Conservation (phyloP, 2,329 filamentous ascomycete genomes). For the Tolypocladium inflatum region DNA sequence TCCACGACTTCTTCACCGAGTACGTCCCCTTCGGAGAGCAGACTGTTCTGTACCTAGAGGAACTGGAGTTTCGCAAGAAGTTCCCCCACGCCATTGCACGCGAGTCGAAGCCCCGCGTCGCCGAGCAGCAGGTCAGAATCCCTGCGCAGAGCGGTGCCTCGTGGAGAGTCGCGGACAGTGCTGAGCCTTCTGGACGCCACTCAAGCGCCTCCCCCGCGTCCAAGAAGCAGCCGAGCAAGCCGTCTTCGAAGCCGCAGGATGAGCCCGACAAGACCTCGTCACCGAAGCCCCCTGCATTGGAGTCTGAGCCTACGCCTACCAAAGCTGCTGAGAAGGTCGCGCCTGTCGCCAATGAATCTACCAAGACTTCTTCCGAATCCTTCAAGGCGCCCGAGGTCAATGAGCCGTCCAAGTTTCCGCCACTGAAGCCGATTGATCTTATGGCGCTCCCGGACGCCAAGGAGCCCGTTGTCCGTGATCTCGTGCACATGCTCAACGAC, state of each 20-base stretch:
- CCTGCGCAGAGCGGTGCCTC: conserved; percentile 78
- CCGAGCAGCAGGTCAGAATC: conserved; percentile 68
- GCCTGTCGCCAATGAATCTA: conserved; percentile 12
- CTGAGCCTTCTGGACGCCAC: conserved; percentile 48
- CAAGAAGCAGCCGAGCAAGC: conserved; percentile 13
- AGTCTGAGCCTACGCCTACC: conserved; percentile 13
- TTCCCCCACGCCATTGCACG: conserved; percentile 48
- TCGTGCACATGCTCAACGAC: conserved; percentile 92
- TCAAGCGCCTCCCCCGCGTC: conserved; percentile 40
- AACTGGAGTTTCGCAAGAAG: conserved; percentile 81
- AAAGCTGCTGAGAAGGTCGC: conserved; percentile 22
- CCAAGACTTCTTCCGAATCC: conserved; percentile 18
- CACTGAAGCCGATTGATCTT: conserved; percentile 65
- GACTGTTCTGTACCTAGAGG: conserved; percentile 89
- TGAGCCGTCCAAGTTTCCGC: conserved; percentile 54
- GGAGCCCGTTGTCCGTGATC: conserved; percentile 83
- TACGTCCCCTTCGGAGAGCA: conserved; percentile 93
- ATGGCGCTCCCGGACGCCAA: conserved; percentile 65
- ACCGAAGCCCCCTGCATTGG: conserved; percentile 14
- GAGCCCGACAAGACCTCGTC: conserved; percentile 20
- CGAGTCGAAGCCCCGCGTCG: conserved; percentile 39
- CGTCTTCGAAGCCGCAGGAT: conserved; percentile 14
- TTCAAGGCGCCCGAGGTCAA: conserved; percentile 54
- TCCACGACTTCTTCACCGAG: conserved; percentile 98
- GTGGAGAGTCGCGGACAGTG: conserved; percentile 62